Evolutionary conservation across 345 rosid species (phyloP).

Genomic region (Populus euphratica): DNA sequence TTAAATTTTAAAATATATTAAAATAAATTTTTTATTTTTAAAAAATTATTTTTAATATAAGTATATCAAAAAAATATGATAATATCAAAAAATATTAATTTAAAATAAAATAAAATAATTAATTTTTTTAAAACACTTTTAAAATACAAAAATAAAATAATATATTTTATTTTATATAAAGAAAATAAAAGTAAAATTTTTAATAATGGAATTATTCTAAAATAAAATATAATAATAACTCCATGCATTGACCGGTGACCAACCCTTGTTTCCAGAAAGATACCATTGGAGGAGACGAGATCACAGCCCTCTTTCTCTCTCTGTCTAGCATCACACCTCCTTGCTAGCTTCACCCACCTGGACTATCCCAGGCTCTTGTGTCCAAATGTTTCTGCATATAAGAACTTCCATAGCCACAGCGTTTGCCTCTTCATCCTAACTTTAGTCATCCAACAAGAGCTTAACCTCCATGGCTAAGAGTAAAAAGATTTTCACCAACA

Average conservation of each 20-base stretch:
- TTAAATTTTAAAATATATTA: too few species aligned
- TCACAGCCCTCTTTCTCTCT: not conserved
- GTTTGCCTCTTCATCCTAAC: not conserved
- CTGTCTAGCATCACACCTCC: not conserved
- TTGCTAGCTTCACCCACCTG: not conserved
- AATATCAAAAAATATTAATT: too few species aligned
- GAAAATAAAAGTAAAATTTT: too few species aligned
- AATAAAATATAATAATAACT: not conserved
- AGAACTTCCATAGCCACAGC: not conserved
- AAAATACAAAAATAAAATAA: too few species aligned
- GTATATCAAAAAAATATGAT: too few species aligned
- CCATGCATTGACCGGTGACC: slow-evolving; percentile 3
- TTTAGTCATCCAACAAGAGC: not conserved
- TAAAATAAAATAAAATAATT: rapidly evolving
- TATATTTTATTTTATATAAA: too few species aligned
- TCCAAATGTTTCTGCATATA: not conserved
- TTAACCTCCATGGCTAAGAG: not conserved
- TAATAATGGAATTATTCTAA: too few species aligned
- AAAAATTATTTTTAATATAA: too few species aligned
- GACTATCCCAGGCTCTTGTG: not conserved
- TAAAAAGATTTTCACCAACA: slow-evolving; percentile 14
- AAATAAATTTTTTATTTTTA: too few species aligned
- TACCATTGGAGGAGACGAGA: not conserved
- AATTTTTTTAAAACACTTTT: too few species aligned
- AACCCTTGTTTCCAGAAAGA: not conserved